Evolutionary conservation across 345 rosid species (phyloP).

Genomic region (Camelina laxa): DNA sequence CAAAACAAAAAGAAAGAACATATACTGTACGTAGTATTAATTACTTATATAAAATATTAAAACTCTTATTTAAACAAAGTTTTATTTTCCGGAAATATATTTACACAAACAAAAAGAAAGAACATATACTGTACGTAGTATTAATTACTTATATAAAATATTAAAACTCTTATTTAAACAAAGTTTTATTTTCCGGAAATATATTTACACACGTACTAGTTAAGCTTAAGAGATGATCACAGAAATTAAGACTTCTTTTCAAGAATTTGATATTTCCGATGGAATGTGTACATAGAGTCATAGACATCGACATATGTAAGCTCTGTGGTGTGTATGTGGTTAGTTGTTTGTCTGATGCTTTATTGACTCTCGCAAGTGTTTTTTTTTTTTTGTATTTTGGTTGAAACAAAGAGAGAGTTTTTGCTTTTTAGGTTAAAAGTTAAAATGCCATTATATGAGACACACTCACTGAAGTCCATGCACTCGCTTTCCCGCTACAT

Average conservation of each 20-base stretch:
- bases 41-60: not conserved
- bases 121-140: no score
- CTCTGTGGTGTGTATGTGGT: constrained; percentile 43
- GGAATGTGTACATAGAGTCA: constrained; percentile 31
- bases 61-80: not conserved
- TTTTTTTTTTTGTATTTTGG: constrained; percentile 11
- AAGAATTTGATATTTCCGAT: constrained; percentile 9
- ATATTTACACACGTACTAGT: no score
- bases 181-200: no score
- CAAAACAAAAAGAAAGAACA: constrained; percentile 3
- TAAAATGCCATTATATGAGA: constrained; percentile 38
- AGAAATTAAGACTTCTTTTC: not conserved
- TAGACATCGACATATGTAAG: constrained; percentile 22
- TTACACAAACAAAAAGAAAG: no score
- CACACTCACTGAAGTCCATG: constrained; percentile 48
- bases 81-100: no score
- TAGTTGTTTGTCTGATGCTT: constrained; percentile 45
- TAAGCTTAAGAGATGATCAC: not conserved
- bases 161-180: not conserved
- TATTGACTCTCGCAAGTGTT: constrained; percentile 36
- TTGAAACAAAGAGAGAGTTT: constrained; percentile 34
- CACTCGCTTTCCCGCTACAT: constrained; percentile 45
- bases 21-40: not conserved
- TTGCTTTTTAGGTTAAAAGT: constrained; percentile 45
- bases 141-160: not conserved